Base-by-base conservation (phyloP, 257 asterid genomes). In the Cordia subcordata region DNA sequence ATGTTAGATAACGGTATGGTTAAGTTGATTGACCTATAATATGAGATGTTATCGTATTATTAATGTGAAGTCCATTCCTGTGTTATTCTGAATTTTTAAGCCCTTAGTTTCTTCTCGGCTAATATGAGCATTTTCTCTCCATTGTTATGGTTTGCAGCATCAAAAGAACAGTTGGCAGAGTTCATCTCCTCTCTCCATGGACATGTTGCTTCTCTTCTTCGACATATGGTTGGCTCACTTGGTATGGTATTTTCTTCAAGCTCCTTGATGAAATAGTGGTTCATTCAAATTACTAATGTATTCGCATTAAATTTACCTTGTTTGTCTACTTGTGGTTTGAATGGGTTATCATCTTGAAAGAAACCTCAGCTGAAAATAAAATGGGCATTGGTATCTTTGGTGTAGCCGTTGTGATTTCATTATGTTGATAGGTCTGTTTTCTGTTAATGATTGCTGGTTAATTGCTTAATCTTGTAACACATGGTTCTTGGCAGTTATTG, bases 191-290 rank as follows among this genome's bases (percentile, higher is more conserved):
- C 95, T 69, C 86, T 90, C 65, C 95, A 81, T 61, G 92, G 95
- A 27, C 94, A 84, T 53, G 95, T 90, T 60, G 88, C 88, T 62
- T 8, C 92, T 58, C 92, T 86, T 67, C 94, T 86, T 55, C 77
- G 97, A 18, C 94, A 90, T 54, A 80, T 83, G 92, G 99, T 86
- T 58, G 99, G 96, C 60, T 92, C 99, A 55, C 86, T 88, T 58
- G 99, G 99, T 92, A 84, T 69, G 73, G 37, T 60, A 15, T 17
- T 35, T 39, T 72, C 42, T 8, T n/a, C 45, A 38, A 21, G 68
- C 53, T 46, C 46, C 18, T 42, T 8, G 55, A 59, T 45, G 42
- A 53, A 13, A 22, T 18, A 27, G 54, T 49, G 50, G 57, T 50
- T 66, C 13, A 49, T n/a, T 21, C 0, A 14, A 27, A 14, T 20